Evolutionary conservation across 2,329 filamentous ascomycete genomes (phyloP), one percentile per base, ranked within the genome.

Genomic region (Colletotrichum sp.): DNA sequence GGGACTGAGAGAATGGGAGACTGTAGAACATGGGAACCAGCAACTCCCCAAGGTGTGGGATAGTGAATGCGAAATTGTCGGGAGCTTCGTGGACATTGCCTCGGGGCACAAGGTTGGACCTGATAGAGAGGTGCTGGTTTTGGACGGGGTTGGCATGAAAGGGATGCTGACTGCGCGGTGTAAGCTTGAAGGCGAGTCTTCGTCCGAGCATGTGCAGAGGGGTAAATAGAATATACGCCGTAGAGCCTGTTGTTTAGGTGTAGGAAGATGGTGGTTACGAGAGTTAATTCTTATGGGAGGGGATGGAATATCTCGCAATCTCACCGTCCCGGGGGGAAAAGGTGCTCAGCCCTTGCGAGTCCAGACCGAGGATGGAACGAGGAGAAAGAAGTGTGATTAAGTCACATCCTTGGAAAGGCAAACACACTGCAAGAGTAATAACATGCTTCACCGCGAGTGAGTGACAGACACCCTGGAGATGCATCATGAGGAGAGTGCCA

Each of bases 121-220:
- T 16, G 65, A 64, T 24, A 34, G 18, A 21, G 3, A 8, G 33
- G n/a, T 6, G 31, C 33, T 43, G 34, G 61, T 13, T n/a, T 12
- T 64, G 63, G 63, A 54, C 27, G 29, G 34, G 47, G 5, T 21
- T 34, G 65, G 66, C 66, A 61, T 68, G 66, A 68, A 29, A 51
- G 62, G 59, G 54, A 51, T 47, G 71, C 67, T 74, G 69, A 71
- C 71, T 66, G 67, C 59, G 67, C 38, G 59, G 24, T 21, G 34
- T 61, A 29, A 27, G 29, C 47, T 33, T 21, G 18, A 43, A 29
- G 24, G 31, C 29, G 66, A 38, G 24, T 18, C 15, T 63, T 62
- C 57, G 16, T 63, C 66, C 72, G 68, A 67, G 47, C 62, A 58
- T 36, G 67, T 36, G 67, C 38, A 43, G 54, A 61, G 36, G 55